Percentiles rank a stretch among this genome's conserved stretches.
Evolutionary conservation across 2,329 filamentous ascomycete genomes (phyloP).

Genomic region (Phyllachora maydis): DNA sequence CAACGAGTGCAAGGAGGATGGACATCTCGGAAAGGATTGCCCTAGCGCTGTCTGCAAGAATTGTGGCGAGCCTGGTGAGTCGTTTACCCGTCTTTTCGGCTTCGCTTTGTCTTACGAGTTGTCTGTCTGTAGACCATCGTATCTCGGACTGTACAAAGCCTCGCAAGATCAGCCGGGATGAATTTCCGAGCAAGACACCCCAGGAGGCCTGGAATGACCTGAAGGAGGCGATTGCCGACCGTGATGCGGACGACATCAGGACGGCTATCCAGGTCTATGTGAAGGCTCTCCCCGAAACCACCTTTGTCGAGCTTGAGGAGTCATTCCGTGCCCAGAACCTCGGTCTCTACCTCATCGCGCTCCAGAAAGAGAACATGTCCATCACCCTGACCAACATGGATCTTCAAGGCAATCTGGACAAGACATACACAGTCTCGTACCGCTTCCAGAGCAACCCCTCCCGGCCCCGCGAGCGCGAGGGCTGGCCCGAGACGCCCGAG

Average conservation of each 20-base stretch:
- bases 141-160: slow-evolving; percentile 34
- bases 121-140: slow-evolving; percentile 32
- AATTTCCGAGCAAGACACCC: slow-evolving; percentile 23
- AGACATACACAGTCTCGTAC: slow-evolving; percentile 42
- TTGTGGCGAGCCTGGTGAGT: slow-evolving; percentile 22
- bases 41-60: slow-evolving; percentile 32
- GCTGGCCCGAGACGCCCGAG: slow-evolving; percentile 35
- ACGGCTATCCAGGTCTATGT: slow-evolving; percentile 36
- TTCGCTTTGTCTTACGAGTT: slow-evolving; percentile 2
- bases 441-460: slow-evolving; percentile 35
- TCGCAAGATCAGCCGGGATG: slow-evolving; percentile 32
- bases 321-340: slow-evolving; percentile 33
- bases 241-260: slow-evolving; percentile 43
- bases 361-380: slow-evolving; percentile 31
- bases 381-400: slow-evolving; percentile 49
- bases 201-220: slow-evolving; percentile 40
- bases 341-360: slow-evolving; percentile 38
- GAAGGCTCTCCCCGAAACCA: slow-evolving; percentile 35
- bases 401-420: slow-evolving; percentile 44
- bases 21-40: slow-evolving; percentile 31
- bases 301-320: slow-evolving; percentile 38
- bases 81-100: slow-evolving; percentile 1
- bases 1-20: slow-evolving; percentile 22
- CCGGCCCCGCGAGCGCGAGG: slow-evolving; percentile 34
- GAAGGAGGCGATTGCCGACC: slow-evolving; percentile 24